phyloP scores from a whole-genome alignment of 208 protist species.

The Leishmania aethiopica region DNA sequence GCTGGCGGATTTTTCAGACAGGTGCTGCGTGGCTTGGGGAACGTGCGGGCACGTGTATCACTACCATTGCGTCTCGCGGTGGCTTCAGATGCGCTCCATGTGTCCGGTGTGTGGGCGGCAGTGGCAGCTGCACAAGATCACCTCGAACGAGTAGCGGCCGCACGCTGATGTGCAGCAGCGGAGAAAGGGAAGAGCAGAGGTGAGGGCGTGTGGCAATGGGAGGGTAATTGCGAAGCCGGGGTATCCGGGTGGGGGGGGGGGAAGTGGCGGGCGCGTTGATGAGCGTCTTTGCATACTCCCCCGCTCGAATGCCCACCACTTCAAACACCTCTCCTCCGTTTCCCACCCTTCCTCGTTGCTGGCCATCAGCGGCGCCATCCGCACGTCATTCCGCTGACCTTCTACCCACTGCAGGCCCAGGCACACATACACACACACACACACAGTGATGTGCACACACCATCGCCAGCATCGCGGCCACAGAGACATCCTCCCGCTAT shows the following conservation, averaged over 20 bases:
- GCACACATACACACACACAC: not conserved
- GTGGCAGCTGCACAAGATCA: slow-evolving; percentile 58
- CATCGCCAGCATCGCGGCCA: not conserved
- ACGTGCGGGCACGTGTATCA: slow-evolving; percentile 76
- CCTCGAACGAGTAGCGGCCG: slow-evolving; percentile 34
- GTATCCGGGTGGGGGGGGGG: no score
- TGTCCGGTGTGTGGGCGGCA: slow-evolving; percentile 67
- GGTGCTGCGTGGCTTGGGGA: slow-evolving; percentile 90
- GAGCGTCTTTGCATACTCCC: not conserved
- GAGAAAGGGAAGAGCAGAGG: not conserved
- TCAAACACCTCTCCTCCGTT: not conserved
- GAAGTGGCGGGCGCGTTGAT: not conserved
- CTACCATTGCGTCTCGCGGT: slow-evolving; percentile 68
- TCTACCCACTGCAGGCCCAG: not conserved
- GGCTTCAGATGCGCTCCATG: slow-evolving; percentile 46
- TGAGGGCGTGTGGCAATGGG: not conserved
- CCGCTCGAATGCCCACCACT: not conserved
- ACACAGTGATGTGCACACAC: not conserved
- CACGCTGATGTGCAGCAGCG: not conserved
- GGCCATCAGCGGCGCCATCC: not conserved
- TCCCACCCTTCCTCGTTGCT: slow-evolving; percentile 3
- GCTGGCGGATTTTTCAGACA: slow-evolving; percentile 17
- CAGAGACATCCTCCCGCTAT: not conserved
- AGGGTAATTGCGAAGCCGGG: not conserved
- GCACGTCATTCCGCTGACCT: not conserved